phyloP scores from a whole-genome alignment of 495 filamentous ascomycete species.

The Viridothelium virens region DNA sequence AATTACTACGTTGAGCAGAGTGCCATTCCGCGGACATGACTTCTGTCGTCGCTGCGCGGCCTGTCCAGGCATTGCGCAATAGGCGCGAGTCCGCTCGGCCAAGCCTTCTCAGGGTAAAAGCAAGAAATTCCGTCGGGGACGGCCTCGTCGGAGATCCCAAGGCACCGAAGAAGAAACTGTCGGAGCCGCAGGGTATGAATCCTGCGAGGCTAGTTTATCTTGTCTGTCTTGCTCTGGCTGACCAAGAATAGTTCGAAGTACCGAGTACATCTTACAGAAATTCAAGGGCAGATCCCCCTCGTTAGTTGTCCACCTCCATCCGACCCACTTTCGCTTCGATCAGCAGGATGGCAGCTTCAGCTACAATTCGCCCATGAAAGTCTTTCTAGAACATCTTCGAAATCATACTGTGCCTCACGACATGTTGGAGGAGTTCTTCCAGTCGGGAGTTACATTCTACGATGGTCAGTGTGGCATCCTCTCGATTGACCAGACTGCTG shows the following conservation, averaged over 20 bases:
- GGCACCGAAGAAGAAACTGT: not conserved
- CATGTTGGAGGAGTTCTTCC: conserved; percentile 60
- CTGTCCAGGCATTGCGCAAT: conserved; percentile 5
- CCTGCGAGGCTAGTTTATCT: not conserved
- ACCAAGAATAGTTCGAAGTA: conserved; percentile 37
- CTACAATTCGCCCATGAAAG: conserved; percentile 84
- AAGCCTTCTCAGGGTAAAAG: not conserved
- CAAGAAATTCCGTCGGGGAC: not conserved
- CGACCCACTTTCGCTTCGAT: conserved; percentile 84
- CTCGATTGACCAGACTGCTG: not conserved
- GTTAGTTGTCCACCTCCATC: conserved; percentile 76
- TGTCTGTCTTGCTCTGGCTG: not conserved
- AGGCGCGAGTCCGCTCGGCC: conserved; percentile 1
- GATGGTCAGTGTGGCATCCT: conserved; percentile 51
- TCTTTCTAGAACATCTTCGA: conserved; percentile 70
- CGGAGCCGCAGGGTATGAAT: not conserved
- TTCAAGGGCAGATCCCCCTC: conserved; percentile 69
- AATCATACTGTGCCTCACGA: conserved; percentile 62
- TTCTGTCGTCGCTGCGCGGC: not conserved
- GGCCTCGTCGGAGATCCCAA: conserved; percentile 10
- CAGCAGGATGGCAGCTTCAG: conserved; percentile 85
- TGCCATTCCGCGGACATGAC: not conserved
- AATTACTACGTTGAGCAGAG: not conserved
- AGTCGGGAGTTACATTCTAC: conserved; percentile 70
- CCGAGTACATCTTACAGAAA: conserved; percentile 73